Conservation (phyloP, 176 grass and related monocot species). For the Oryza nivara region DNA sequence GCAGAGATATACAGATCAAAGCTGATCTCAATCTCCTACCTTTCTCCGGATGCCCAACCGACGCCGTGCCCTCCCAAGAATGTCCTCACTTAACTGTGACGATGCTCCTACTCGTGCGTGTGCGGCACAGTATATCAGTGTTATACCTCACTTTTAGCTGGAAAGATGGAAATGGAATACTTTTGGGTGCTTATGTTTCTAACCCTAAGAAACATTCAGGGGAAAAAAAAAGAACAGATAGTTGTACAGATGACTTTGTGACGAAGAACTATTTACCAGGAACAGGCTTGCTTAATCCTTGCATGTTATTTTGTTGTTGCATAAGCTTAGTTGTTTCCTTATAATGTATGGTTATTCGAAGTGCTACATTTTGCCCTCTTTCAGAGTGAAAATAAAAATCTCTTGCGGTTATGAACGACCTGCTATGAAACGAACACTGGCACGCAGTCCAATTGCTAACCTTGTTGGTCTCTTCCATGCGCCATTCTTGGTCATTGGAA, state of each 20-base stretch:
- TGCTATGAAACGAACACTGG: background rate
- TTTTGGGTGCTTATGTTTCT: conserved; percentile 27
- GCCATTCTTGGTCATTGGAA: no score
- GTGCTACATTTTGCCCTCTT: background rate
- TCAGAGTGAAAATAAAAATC: background rate
- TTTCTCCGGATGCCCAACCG: conserved; percentile 54
- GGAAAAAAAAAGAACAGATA: background rate
- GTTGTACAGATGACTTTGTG: conserved; percentile 40
- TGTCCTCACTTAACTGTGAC: conserved; percentile 2
- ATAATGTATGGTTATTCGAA: background rate
- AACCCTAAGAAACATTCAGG: conserved; percentile 7
- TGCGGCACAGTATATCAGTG: conserved; percentile 40
- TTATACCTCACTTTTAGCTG: conserved; percentile 21
- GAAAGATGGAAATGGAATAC: conserved; percentile 9
- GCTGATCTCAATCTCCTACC: conserved; percentile 86
- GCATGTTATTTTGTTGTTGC: background rate
- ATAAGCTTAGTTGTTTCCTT: background rate
- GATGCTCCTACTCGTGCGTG: conserved; percentile 28
- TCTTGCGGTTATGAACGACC: background rate
- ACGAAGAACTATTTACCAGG: conserved; percentile 29
- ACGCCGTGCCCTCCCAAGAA: conserved; percentile 44
- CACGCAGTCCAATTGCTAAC: background rate
- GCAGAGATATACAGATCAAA: conserved; percentile 77
- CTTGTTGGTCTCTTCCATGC: no score
- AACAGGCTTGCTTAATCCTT: conserved; percentile 14